Percentiles rank a stretch among this genome's conserved stretches.
These are phyloP conservation scores for Scheffersomyces stipitis DNA, from an alignment of 805 yeast genomes.

Conservation along the genomic window DNA sequence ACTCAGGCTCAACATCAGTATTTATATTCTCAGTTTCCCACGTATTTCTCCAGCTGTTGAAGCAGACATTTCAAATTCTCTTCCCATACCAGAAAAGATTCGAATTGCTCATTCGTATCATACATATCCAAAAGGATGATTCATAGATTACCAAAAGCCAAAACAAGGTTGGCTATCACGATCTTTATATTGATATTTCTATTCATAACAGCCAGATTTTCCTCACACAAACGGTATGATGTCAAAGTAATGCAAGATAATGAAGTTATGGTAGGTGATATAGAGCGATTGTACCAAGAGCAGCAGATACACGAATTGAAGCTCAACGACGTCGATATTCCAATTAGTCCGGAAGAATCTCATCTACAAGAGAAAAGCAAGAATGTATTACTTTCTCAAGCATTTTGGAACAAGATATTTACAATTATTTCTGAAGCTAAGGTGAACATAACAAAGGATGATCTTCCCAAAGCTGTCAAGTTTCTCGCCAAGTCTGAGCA, in stretches of 20 bases:
- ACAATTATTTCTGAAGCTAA: slow-evolving; percentile 17
- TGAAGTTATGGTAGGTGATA: neutral
- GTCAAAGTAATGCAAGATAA: neutral
- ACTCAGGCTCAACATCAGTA: no score
- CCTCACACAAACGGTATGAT: neutral
- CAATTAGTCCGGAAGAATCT: neutral
- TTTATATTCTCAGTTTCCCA: no score
- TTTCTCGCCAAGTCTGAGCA: slow-evolving; percentile 19
- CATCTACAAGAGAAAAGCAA: no score
- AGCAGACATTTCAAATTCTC: no score
- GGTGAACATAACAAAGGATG: slow-evolving; percentile 13
- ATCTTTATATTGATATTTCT: neutral
- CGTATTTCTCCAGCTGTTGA: no score
- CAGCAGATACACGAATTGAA: neutral
- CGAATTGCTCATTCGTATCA: no score
- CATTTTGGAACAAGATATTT: slow-evolving; percentile 30
- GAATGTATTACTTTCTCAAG: no score
- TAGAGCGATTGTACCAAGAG: neutral
- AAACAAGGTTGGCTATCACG: neutral
- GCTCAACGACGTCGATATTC: neutral
- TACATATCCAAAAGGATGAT: no score
- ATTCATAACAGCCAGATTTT: neutral
- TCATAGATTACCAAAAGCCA: neutral
- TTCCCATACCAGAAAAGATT: no score
- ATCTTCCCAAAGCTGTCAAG: slow-evolving; percentile 17